Evolutionary conservation across 495 filamentous ascomycete species (phyloP).

Genomic region (Penicillium arizonense): DNA sequence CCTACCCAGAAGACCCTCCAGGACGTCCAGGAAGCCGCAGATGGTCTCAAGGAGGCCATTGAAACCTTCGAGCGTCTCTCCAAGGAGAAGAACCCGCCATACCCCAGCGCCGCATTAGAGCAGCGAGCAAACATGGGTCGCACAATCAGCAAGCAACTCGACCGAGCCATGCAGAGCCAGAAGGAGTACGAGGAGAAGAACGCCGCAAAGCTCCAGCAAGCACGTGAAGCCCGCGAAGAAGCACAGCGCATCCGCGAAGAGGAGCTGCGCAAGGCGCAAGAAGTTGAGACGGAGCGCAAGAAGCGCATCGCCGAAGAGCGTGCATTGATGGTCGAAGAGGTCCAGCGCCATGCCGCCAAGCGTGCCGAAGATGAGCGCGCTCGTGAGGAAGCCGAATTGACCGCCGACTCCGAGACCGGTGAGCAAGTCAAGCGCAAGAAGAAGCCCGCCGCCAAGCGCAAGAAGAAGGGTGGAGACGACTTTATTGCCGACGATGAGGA

Average conservation of each 20-base stretch:
- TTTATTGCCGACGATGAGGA: conserved; percentile 29
- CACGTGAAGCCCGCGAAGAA: conserved; percentile 71
- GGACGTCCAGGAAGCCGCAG: conserved; percentile 73
- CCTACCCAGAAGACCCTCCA: conserved; percentile 73
- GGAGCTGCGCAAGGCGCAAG: conserved; percentile 61
- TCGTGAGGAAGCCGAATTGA: conserved; percentile 67
- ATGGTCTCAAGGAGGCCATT: conserved; percentile 89
- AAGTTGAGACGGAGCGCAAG: conserved; percentile 65
- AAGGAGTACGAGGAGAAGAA: conserved; percentile 93
- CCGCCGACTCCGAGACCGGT: conserved; percentile 73
- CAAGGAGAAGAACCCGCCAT: conserved; percentile 78
- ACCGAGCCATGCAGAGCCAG: conserved; percentile 77
- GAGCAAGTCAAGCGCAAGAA: conserved; percentile 72
- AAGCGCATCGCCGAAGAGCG: conserved; percentile 80
- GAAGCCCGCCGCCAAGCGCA: conserved; percentile 53
- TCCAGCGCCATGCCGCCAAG: conserved; percentile 65
- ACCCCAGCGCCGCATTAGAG: conserved; percentile 84
- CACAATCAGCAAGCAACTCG: conserved; percentile 87
- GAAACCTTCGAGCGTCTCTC: conserved; percentile 78
- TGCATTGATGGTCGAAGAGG: conserved; percentile 70
- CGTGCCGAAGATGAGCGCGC: conserved; percentile 71
- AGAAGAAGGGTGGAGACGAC: conserved; percentile 59
- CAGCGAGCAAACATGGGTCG: conserved; percentile 96
- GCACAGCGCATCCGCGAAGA: conserved; percentile 74
- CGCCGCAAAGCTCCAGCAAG: conserved; percentile 74